phyloP scores from a whole-genome alignment of 352 stramenopile species.

The Phytophthora ohioensis region DNA sequence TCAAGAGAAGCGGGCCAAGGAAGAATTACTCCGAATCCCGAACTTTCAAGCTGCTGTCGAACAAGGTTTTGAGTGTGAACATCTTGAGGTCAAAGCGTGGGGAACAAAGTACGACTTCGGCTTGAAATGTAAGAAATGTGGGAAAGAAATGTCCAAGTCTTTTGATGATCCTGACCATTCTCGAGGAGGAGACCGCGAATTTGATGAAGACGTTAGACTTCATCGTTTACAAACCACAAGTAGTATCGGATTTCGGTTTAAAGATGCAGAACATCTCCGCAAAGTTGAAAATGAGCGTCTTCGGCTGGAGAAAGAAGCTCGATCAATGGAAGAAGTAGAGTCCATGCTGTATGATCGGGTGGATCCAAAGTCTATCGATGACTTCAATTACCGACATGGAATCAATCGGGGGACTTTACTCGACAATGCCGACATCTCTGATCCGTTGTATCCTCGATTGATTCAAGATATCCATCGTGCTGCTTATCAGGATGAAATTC shows the following conservation, averaged over 20 bases:
- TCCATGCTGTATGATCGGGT: constrained; percentile 65
- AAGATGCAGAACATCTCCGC: constrained; percentile 46
- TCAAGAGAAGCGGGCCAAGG: constrained; percentile 34
- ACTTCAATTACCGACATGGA: constrained; percentile 75
- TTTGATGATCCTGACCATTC: constrained; percentile 62
- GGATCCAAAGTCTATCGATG: constrained; percentile 71
- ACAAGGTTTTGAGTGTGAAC: constrained; percentile 61
- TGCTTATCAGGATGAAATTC: constrained; percentile 66
- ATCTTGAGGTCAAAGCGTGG: constrained; percentile 71
- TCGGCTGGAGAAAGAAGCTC: constrained; percentile 75
- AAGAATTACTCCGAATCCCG: constrained; percentile 64
- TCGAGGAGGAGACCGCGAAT: constrained; percentile 50
- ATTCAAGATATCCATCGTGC: constrained; percentile 65
- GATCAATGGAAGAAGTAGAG: constrained; percentile 61
- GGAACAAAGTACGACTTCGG: constrained; percentile 69
- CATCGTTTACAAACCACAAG: constrained; percentile 61
- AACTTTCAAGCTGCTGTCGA: constrained; percentile 60
- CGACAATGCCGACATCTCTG: constrained; percentile 34
- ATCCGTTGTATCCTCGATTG: constrained; percentile 59
- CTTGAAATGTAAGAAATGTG: constrained; percentile 67
- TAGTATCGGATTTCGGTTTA: constrained; percentile 49
- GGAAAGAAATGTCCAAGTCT: constrained; percentile 71
- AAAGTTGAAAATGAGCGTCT: constrained; percentile 68
- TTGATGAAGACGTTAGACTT: constrained; percentile 61
- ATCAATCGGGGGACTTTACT: constrained; percentile 54